Conservation (phyloP, 306 rosid genomes). For the Vachellia collinsii region DNA sequence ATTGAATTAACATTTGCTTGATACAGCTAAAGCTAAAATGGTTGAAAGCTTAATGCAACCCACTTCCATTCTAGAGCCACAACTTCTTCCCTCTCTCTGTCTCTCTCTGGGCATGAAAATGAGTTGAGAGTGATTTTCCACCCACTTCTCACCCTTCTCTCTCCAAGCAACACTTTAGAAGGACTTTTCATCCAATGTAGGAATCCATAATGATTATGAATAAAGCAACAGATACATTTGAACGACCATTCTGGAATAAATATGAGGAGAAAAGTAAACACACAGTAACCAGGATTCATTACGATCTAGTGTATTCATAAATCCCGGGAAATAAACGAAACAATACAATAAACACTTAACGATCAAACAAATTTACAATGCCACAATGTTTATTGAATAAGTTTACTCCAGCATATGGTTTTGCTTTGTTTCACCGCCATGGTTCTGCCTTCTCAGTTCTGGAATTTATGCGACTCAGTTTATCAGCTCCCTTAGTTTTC, state of each 20-base stretch:
- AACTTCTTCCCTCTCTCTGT: not conserved
- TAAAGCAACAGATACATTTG: slow-evolving; percentile 1
- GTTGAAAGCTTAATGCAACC: not conserved
- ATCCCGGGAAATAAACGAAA: slow-evolving; percentile 29
- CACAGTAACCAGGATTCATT: slow-evolving; percentile 21
- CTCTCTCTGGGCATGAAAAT: not conserved
- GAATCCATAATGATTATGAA: not conserved
- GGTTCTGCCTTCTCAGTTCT: slow-evolving; percentile 59
- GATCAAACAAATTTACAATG: slow-evolving; percentile 42
- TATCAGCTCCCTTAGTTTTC: slow-evolving; percentile 44
- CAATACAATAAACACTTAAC: slow-evolving; percentile 41
- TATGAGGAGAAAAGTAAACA: slow-evolving; percentile 34
- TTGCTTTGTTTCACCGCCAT: slow-evolving; percentile 52
- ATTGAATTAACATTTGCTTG: not conserved
- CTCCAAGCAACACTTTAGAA: slow-evolving; percentile 1
- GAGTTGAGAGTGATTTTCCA: slow-evolving; percentile 6
- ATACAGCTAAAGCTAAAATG: not conserved
- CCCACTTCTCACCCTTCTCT: slow-evolving; percentile 5
- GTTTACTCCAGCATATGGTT: slow-evolving; percentile 28
- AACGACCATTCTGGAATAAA: slow-evolving; percentile 29
- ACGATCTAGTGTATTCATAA: slow-evolving; percentile 36
- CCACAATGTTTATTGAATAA: slow-evolving; percentile 33
- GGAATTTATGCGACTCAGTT: slow-evolving; percentile 54
- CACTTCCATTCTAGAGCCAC: not conserved
- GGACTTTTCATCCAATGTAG: not conserved